Base-by-base conservation (phyloP, 495 filamentous ascomycete species). In the Podospora pseudoanserina region DNA sequence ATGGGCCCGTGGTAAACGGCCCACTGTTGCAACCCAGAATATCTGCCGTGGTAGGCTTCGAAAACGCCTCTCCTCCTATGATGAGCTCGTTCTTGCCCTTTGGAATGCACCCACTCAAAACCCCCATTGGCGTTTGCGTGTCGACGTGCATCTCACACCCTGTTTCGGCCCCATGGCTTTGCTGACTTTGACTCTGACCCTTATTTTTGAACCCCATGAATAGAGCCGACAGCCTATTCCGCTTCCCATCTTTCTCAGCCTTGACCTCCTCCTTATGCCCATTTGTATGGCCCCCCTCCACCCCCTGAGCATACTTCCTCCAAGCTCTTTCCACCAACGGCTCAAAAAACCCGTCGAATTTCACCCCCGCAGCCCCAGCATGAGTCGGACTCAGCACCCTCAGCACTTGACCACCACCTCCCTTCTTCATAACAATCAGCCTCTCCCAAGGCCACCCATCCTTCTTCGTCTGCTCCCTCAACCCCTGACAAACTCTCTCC, bases 1-100 rank as follows among this genome's bases (percentile, higher is more conserved):
- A 83, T 4, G 80, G 78, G 0, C 81, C 81, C 4, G 86, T 86
- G 2, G 82, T 72, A 72, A 94, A 94, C 0, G 90, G 87, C 0
- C 91, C 91, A 53, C 83, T 87, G 71, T 87, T 91, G 80, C 90
- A 92, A 60, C 85, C 86, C 69, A 92, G 85, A 70, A 94, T 90
- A 72, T 93, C 91, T 2, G 79, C 82, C 5, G 87, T 86, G 18
- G 79, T 82, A 4, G 91, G 91, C 65, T 85, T 79, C 5, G 54
- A 49, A 73, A 92, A 93, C 0, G 69, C 68, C 66, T 86, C 85
- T 5, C 76, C 80, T 4, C 79, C 85, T 2, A 85, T 67, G 7
- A 69, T 57, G 3, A 83, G 67, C 56, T 77, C 63, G 27, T 60
- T 61, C 7, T 70, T 65, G 0, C 27, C 53, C 13, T 39, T 23